Evolutionary conservation across 208 protist genomes (phyloP), one percentile per base, ranked within the genome.

Genomic region (Crithidia bombi): DNA sequence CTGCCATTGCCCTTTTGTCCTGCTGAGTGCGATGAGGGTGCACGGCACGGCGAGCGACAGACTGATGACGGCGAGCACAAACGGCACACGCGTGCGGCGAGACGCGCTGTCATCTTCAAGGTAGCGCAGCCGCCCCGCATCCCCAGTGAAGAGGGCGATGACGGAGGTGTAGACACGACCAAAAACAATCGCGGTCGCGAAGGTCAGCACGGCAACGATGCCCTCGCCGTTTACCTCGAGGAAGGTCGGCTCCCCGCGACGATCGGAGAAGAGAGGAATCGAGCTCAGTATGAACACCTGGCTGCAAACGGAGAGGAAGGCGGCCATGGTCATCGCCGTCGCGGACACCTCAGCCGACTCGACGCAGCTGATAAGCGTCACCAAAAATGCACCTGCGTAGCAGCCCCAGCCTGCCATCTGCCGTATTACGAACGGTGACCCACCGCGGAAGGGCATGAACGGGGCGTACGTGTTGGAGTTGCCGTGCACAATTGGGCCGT

Each of bases 371-470:
- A 85, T 79, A 1, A 95, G 75, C 28, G 90, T 90, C 23, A 93
- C 51, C 15, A 95, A 65, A 32, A 91, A 70, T 15, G 65, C 63
- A 30, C 28, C 59, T 6, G 85, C 25, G 59, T 84, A 95, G 73
- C 79, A 84, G 39, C 62, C 55, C 87, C 90, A 92, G 32, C 85
- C 90, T 0, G 69, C 65, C 32, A 85, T 78, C 66, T 95, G 90
- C 35, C 82, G 70, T 5, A 75, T 56, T 39, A 92, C 74, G 62
- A 89, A 95, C 12, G 74, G 69, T 39, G 78, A 54, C 3, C 87
- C 90, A 28, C 90, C 90, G 46, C 76, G 68, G 79, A 95, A 95
- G 17, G 87, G 90, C 85, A 93, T 92, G 52, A 92, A 92, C 25
- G 78, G 66, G 26, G 68, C 61, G 67, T 85, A 95, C 15, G 25